phyloP scores from a whole-genome alignment of 2,329 filamentous ascomycete genomes.

The Penicillium sp. region DNA sequence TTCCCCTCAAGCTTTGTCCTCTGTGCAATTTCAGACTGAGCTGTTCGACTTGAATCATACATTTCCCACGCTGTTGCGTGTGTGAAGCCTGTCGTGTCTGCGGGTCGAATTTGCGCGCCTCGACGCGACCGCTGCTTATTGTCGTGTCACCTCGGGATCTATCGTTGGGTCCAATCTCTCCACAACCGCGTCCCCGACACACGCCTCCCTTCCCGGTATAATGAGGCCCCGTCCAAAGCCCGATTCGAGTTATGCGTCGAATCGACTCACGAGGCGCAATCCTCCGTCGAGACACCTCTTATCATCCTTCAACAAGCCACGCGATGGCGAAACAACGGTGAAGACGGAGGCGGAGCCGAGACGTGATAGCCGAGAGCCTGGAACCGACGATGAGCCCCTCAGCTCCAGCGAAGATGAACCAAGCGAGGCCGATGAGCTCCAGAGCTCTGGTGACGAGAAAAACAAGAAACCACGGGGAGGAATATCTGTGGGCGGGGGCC shows the following conservation, averaged over 20 bases:
- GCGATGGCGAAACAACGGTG: constrained; percentile 5
- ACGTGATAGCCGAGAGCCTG: constrained; percentile 19
- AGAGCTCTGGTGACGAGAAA: constrained; percentile 6
- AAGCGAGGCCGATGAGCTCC: constrained; percentile 10
- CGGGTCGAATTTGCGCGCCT: too few species aligned
- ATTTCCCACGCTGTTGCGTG: too few species aligned
- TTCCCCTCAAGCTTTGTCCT: not conserved
- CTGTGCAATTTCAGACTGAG: constrained; percentile 6
- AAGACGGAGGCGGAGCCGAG: not conserved
- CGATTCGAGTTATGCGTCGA: constrained; percentile 30
- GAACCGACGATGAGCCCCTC: constrained; percentile 36
- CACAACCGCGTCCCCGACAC: not conserved
- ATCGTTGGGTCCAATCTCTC: not conserved
- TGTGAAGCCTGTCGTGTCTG: too few species aligned
- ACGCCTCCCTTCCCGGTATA: constrained; percentile 1
- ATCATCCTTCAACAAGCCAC: constrained; percentile 22
- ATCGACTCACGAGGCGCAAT: constrained; percentile 21
- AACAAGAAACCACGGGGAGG: constrained; percentile 20
- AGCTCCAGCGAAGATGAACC: constrained; percentile 35
- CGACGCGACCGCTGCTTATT: too few species aligned
- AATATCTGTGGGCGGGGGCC: constrained; percentile 20
- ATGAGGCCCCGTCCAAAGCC: constrained; percentile 24
- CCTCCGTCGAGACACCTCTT: constrained; percentile 19
- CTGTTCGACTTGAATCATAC: too few species aligned
- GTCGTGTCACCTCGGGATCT: not conserved